Base-by-base conservation (phyloP, 2,329 filamentous ascomycete genomes). In the Penicillium digitatum region DNA sequence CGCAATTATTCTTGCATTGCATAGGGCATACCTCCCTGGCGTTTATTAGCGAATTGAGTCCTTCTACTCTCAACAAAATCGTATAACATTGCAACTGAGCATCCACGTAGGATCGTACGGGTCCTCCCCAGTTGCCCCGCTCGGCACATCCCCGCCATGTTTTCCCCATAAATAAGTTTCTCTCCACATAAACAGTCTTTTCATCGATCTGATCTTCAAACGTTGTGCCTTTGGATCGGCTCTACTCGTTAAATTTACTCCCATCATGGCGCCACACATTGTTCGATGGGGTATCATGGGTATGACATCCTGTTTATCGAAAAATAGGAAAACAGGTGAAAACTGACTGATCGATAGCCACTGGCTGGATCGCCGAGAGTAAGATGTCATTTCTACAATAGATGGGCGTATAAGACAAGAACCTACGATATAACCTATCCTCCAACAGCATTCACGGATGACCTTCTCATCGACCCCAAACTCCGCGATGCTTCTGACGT, bases 381-480 rank as follows among this genome's bases (percentile, higher is more conserved):
- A 70, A 31, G 67, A 34, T 29, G 32, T 32, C 27, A 24, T 48
- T 48, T 26, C 54, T 35, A 26, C 24, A 34, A 18, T 39, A 47
- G 39, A n/a, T 43, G 31, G 42, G 46, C 44, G 22, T 18, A n/a
- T 46, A 55, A 61, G 27, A 32, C 26, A 24, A 31, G 27, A 37
- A 35, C 16, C 3, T 12, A 42, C n/a, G 6, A 27, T 26, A 22
- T 55, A 34, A 57, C 49, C 3, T 20, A 49, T 47, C 12, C 16
- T 20, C 29, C 11, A 47, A 32, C 54, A 80, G 81, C 69, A 22
- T 90, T 94, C 76, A 82, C 86, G 66, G 86, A 87, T 73, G 91
- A 95, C 69, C 82, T 96, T 48, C 84, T 92, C 61, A 82, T 83
- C 57, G 85, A 93, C 72, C 87, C 91, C 16, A 77, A 81, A 38